Evolutionary conservation across 345 rosid species (phyloP), one percentile per base, ranked within the genome.

Genomic region (Eucalyptus victrix): DNA sequence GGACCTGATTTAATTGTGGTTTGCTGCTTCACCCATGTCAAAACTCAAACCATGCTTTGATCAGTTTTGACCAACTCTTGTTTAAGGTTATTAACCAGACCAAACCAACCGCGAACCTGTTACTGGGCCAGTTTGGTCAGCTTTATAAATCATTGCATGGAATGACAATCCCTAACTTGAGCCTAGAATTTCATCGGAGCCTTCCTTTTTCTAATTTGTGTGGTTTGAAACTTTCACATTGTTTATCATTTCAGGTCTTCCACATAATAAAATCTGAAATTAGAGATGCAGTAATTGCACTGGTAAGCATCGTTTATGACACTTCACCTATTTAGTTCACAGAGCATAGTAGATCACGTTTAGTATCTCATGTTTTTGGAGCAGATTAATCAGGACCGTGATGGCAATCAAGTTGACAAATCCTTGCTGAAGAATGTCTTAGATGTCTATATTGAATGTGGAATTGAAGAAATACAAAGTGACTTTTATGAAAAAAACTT

Each of bases 311-410:
- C 24, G 6, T 44, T 37, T 44, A 51, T 45, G 28, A 49, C 49
- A 49, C 10, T 72, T 44, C 60, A 62, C 87, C 44, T 19, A 34
- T 54, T 49, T 87, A 30, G 16, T 62, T 30, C 80, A 24, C 51
- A 23, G 49, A 88, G 28, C 85, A 53, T 21, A 6, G 47, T 76
- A 37, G 30, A 76, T 76, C 85, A 76, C 47, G 21, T 76, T 76
- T 76, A 42, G 85, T 37, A 40, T 40, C 5, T 51, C 6, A 9
- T 72, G 58, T 21, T 86, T 86, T 49, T 28, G 28, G 28, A 86
- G 47, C 90, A 93, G 93, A 93, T 94, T 88, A 91, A 92, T 80
- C 87, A 90, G 81, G 95, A 94, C 88, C 93, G 95, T 32, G 93
- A 93, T 72, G 94, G 95, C 12, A 93, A 92, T 83, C 92, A 92